Base-by-base conservation (phyloP, 768 basidiomycete genomes). In the Termitomyces sp. region DNA sequence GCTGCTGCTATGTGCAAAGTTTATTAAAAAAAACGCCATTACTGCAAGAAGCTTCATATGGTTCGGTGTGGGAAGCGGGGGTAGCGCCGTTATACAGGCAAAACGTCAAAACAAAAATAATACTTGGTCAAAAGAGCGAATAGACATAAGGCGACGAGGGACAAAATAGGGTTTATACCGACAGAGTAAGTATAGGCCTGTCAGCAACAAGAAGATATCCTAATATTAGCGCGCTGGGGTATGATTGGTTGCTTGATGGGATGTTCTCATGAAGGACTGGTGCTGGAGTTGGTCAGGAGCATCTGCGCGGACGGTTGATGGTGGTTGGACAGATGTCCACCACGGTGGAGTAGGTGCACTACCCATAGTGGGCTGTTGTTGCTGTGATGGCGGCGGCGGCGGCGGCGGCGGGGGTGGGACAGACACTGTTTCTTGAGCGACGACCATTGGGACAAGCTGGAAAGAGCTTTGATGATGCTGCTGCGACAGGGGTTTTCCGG, bases 391-490 rank as follows among this genome's bases (percentile, higher is more conserved):
- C 64, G 62, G 24, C 26, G 60, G 63, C 26, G 60, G 63, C 16
- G 63, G 63, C n/a, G 64, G 56, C 6, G 61, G 63, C n/a, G 63
- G 63, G 9, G 64, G 56, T 6, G 63, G 52, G 34, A 63, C 68
- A 16, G 63, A 51, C 16, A 61, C 58, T 27, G 52, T 16, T 2
- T 58, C 57, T 22, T 53, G 37, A 29, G 44, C 26, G 24, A 58
- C 51, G 0, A 75, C 70, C 65, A 74, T 72, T 13, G 70, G 64
- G 26, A 76, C 66, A 39, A 85, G 72, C 65, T 86, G 84, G 65
- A 86, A 86, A n/a, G 84, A 81, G 0, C 83, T 72, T 62, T 84
- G 82, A 62, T 86, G 84, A 26, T 75, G 76, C 53, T 68, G 59
- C 32, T 72, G 74, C 20, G 66, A 67, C 7, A 62, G 65, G 26